Evolutionary conservation across 2,329 filamentous ascomycete species (phyloP), one percentile per base, ranked within the genome.

Genomic region (Penicillium sp.): DNA sequence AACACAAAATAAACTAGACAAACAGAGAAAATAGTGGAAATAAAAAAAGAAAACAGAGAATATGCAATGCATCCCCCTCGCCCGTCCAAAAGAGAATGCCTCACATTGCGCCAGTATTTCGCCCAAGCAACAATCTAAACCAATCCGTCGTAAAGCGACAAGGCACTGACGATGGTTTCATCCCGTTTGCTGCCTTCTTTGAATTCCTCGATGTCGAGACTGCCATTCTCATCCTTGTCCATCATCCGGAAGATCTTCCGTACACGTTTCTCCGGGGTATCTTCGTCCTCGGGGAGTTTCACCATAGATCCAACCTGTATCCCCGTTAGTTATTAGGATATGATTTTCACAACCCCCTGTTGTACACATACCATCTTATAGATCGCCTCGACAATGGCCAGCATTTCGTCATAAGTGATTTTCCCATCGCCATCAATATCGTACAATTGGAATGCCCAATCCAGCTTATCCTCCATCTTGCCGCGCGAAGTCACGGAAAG

Each of bases 161-260:
- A 82, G 35, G 94, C 94, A 54, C 93, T 97, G 58, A 99, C 94
- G 73, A 99, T 99, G 10, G 94, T 99, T 81, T 97, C 93, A 78
- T 99, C 94, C 59, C 93, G 90, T 82, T 97, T 97, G 81, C 92
- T 96, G 67, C 94, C 94, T 80, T 99, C 94, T 80, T 97, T 97
- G 83, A 99, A 99, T 76, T 99, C 94, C 61, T 93, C 89, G 84
- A 97, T 93, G 75, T 97, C 93, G 69, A 99, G 80, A 72, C 90
- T 95, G 68, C 93, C 94, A 74, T 97, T 97, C 81, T 97, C 93
- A 75, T 99, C 94, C 84, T 99, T 99, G 82, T 99, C 94, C 94
- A 99, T 99, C 94, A 97, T 97, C 71, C 89, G 85, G 83, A 99
- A 99, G 77, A 99, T 97, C 83, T 99, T 99, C 78, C 84, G 87